A percentile compares a stretch with the other conserved stretches of the same genome.
Conservation (phyloP, 2,329 filamentous ascomycete genomes). For the Phialemoniopsis sp. region DNA sequence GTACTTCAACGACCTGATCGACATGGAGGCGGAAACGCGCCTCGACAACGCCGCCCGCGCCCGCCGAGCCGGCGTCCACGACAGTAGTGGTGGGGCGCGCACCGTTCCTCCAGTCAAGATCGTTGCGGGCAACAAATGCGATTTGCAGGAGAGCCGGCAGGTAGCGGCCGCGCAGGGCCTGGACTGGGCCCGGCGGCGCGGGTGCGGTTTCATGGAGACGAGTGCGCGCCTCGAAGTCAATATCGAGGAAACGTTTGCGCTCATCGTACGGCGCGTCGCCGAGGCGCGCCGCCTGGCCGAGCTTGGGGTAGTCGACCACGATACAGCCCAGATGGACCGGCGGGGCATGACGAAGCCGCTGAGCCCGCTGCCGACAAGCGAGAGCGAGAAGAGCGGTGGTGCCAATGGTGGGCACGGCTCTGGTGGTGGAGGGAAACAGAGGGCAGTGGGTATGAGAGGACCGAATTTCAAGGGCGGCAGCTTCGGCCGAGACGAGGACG, state of each 20-base stretch:
- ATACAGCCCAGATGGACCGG: constrained; percentile 38
- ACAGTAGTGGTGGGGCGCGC: constrained; percentile 28
- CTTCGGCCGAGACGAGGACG: constrained; percentile 29
- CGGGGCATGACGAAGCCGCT: constrained; percentile 55
- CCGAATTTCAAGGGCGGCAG: constrained; percentile 37
- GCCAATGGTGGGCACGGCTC: constrained; percentile 6
- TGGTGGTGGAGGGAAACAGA: background rate
- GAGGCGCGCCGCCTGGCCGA: constrained; percentile 50
- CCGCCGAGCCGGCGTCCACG: constrained; percentile 21
- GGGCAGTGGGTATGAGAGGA: constrained; percentile 39
- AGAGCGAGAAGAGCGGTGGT: constrained; percentile 33
- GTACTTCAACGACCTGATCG: constrained; percentile 79
- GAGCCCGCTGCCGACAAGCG: constrained; percentile 43
- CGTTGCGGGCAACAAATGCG: constrained; percentile 83
- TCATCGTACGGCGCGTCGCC: constrained; percentile 58
- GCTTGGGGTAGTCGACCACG: constrained; percentile 33
- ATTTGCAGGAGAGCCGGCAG: constrained; percentile 65
- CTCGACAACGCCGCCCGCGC: constrained; percentile 58
- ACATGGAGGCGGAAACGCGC: constrained; percentile 72
- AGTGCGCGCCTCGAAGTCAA: constrained; percentile 81
- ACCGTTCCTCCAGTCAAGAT: constrained; percentile 74
- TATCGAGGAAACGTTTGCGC: constrained; percentile 83
- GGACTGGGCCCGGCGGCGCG: constrained; percentile 69
- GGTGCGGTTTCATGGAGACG: constrained; percentile 88
- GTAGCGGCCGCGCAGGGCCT: constrained; percentile 68